Evolutionary conservation across 768 basidiomycete species (phyloP).

Genomic region (Butyriboletus loyo): DNA sequence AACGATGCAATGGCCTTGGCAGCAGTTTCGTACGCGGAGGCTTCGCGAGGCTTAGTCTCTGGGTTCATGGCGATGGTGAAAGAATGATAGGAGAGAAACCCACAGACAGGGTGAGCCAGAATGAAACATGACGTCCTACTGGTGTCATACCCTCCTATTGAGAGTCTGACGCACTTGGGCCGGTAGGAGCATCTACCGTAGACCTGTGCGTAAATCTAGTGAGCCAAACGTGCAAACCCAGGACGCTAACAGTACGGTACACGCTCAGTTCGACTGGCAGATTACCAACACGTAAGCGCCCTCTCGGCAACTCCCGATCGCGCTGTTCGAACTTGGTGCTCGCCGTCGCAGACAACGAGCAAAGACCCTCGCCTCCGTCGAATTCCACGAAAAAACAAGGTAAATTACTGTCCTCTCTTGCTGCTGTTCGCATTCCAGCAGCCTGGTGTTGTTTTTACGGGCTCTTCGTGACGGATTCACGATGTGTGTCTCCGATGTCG

Average conservation of each 20-base stretch:
- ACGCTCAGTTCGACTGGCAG: background rate
- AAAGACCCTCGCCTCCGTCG: constrained; percentile 16
- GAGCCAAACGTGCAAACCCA: background rate
- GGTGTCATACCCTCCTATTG: constrained; percentile 8
- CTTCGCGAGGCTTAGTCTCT: constrained; percentile 24
- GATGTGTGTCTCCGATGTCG: constrained; percentile 26
- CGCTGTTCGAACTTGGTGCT: constrained; percentile 19
- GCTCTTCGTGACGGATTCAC: constrained; percentile 29
- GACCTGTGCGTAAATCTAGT: background rate
- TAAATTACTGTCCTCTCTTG: constrained; percentile 1
- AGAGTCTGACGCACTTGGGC: background rate
- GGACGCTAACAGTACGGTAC: no score
- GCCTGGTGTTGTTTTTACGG: background rate
- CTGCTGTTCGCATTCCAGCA: background rate
- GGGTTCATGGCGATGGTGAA: constrained; percentile 22
- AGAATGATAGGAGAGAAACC: background rate
- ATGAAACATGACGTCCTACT: background rate
- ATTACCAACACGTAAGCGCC: background rate
- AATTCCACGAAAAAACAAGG: constrained; percentile 20
- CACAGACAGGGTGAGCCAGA: background rate
- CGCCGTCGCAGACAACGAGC: constrained; percentile 36
- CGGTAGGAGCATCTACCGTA: background rate
- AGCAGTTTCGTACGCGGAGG: constrained; percentile 23
- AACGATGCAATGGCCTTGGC: constrained; percentile 31
- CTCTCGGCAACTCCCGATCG: constrained; percentile 28